Base-by-base conservation (phyloP, 1,284 basidiomycete species). In the Moniliophthora roreri region DNA sequence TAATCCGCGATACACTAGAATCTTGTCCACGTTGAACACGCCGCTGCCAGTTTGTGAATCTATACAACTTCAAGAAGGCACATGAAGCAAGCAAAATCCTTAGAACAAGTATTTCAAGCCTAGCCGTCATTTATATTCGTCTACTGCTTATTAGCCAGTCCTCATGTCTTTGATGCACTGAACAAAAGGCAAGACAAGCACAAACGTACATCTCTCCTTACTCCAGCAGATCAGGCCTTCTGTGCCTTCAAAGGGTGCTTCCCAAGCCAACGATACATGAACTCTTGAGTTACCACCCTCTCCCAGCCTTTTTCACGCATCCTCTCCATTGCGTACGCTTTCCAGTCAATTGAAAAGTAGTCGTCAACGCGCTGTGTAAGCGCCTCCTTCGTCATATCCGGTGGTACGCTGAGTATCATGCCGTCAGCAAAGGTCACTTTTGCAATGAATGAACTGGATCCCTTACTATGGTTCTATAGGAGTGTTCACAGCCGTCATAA, bases 311-410 rank as follows among this genome's bases (percentile, higher is more conserved):
- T 38, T 34, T 45, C 18, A 15, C 35, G 21, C 44, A 52, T 52
- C n/a, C 42, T 42, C 24, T 37, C 34, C 23, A 35, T 34, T 11
- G 20, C 41, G 26, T 46, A 52, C n/a, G 20, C 26, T 23, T 47
- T 38, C 51, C 51, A 52, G 20, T 52, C 51, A n/a, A 52, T 45
- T n/a, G 51, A 36, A 24, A 52, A 52, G 23, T 52, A 52, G 37
- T 52, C 51, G 11, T 47, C 15, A 18, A 52, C 38, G 15, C 51
- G 42, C 28, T 38, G 34, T 13, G 41, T 38, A 10, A 52, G 20
- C 16, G 51, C 51, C 26, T 44, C 41, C 18, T 36, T 26, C 9
- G 51, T 52, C 51, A 52, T 52, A 39, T 52, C 51, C 9, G 34
- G 42, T 10, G 51, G 51, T 38, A 37, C 16, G 28, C 51, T 52